Base-by-base conservation (phyloP, 768 basidiomycete genomes). In the Boletus tomentosulus region DNA sequence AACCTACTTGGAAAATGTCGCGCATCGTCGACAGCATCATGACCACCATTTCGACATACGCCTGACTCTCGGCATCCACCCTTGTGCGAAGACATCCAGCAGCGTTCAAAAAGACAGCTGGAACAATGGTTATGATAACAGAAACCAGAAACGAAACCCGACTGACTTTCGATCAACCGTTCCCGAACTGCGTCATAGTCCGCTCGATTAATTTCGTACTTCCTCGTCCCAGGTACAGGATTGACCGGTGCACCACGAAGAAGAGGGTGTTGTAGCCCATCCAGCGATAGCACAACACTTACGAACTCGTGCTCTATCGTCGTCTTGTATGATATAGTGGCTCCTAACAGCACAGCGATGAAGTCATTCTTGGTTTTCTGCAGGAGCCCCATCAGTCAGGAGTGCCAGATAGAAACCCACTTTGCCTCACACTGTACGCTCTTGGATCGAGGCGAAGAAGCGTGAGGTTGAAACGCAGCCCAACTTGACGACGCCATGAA, bases 271-370 rank as follows among this genome's bases (percentile, higher is more conserved):
- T 71, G 76, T 10, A 79, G 63, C 35, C 76, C 74, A 52, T 83
- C 84, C n/a, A 84, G 71, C 9, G 79, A 76, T 33, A 89, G 70
- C n/a, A 91, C 60, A 27, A 78, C 62, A 3, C 79, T 71, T 10
- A 80, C 65, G 55, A 82, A 89, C 54, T 84, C 77, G 51, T 80
- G 79, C 63, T 87, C 86, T 25, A 81, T 72, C 0, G 77, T 78
- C 24, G 77, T 58, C 45, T 74, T 67, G 27, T 70, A 66, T 1
- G 81, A 76, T 7, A 80, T 77, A 13, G 86, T 60, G 8, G 78
- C 74, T 53, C 77, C 72, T 31, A 88, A 69, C 24, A 89, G 66
- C 9, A 81, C 72, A 15, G 78, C 70, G 4, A 87, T 59, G 61
- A 84, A 87, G 1, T 73, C 69, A 38, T 83, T 74, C 57, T 73